Base-by-base conservation (phyloP, 257 asterid species). In the Scutellaria galericulata region DNA sequence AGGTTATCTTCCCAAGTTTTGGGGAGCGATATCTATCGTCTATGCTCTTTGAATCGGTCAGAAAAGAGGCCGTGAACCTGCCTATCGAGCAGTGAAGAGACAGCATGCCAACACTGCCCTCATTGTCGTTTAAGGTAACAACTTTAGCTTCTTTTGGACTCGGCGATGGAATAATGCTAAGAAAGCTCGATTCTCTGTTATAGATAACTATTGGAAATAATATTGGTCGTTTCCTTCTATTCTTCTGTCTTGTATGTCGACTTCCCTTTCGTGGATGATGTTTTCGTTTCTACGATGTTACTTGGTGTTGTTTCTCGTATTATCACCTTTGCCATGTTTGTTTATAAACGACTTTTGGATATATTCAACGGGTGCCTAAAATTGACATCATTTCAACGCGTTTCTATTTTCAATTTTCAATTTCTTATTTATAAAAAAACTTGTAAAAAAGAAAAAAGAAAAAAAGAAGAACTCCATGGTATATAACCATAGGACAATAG, bases 11-110 rank as follows among this genome's bases (percentile, higher is more conserved):
- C 80, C 96, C 97, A 13, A 91, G 98, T 85, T 90, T 86, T 13
- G 98, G 98, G 5, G 98, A 93, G 85, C 84, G 98, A 4, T 93
- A 93, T 63, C 90, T 93, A 5, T 93, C 98, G 11, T 83, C 98
- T 6, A 91, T 84, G 20, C 96, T 93, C 22, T 93, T 93, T 45
- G 97, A 90, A 10, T 80, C 96, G 1, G 84, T 89, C 44, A 85
- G 96, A 73, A 68, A 71, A 66, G 95, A 93, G 81, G 97, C 95
- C 5, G 96, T 86, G 85, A 84, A 67, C 88, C 82, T 89, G 93
- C 79, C 86, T n/a, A 77, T 90, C 40, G 96, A 93, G 80, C 31
- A 90, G 14, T 92, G 85, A 92, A 50, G 37, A 31, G 2, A 35
- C 6, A 14, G 27, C 51, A 9, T 40, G 13, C 45, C 44, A 59